Conservation (phyloP, 108 stramenopile species). For the Skeletonema costatum region DNA sequence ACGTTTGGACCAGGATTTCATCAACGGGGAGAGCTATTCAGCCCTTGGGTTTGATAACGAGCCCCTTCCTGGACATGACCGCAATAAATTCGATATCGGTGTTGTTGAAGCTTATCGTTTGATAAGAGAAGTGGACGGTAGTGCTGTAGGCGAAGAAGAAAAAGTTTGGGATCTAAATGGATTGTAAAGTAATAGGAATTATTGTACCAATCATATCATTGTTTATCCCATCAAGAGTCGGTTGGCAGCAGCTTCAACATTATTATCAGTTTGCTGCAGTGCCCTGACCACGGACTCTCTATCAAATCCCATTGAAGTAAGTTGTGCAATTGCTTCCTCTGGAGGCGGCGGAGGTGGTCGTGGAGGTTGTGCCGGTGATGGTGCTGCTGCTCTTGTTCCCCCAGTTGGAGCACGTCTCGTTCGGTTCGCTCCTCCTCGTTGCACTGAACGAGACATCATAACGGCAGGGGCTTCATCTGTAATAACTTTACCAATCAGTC, state of each 20-base stretch:
- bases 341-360: slow-evolving; percentile 57
- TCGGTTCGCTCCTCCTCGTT: slow-evolving; percentile 20
- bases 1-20: slow-evolving; percentile 81
- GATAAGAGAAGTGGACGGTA: slow-evolving; percentile 41
- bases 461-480: slow-evolving; percentile 44
- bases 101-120: slow-evolving; percentile 75
- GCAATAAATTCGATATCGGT: slow-evolving; percentile 70
- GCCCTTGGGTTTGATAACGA: slow-evolving; percentile 82
- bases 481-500: slow-evolving; percentile 18
- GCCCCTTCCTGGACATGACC: slow-evolving; percentile 50
- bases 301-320: slow-evolving; percentile 85
- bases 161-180: slow-evolving; percentile 3
- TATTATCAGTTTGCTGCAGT: slow-evolving; percentile 69
- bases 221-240: slow-evolving; percentile 57
- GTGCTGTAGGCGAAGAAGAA: not conserved
- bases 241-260: slow-evolving; percentile 90
- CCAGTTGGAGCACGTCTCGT: slow-evolving; percentile 8
- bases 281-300: slow-evolving; percentile 74
- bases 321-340: slow-evolving; percentile 74
- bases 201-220: not conserved
- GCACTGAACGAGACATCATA: slow-evolving; percentile 41
- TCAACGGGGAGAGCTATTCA: slow-evolving; percentile 60
- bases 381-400: slow-evolving; percentile 4
- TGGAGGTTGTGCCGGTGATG: slow-evolving; percentile 17
- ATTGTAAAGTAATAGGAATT: not conserved